A percentile compares a stretch with the other conserved stretches of the same genome.
Conservation (phyloP, 192 early-diverging fungal genomes). For the Rhizoclosmatium sp. region DNA sequence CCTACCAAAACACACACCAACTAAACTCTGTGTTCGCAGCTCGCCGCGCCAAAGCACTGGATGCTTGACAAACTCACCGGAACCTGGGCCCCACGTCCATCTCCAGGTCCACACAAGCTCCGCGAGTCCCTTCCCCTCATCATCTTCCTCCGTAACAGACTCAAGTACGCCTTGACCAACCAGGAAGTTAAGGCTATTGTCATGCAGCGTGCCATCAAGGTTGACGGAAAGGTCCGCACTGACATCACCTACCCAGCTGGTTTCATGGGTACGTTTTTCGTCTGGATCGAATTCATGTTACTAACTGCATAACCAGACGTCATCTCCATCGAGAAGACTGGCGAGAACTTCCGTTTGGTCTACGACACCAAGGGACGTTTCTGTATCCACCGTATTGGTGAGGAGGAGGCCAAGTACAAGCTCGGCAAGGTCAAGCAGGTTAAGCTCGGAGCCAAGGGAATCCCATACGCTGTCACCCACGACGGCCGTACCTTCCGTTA, state of each 20-base stretch:
- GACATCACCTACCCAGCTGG: slow-evolving; percentile 96
- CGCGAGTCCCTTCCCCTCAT: slow-evolving; percentile 98
- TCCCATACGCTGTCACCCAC: slow-evolving; percentile 97
- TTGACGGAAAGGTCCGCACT: slow-evolving; percentile 98
- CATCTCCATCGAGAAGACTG: slow-evolving; percentile 92
- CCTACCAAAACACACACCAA: not conserved
- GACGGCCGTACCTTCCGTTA: slow-evolving; percentile 99
- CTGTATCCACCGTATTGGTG: slow-evolving; percentile 98
- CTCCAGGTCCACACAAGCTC: slow-evolving; percentile 98
- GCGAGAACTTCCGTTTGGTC: slow-evolving; percentile 99
- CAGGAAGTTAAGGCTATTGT: slow-evolving; percentile 96
- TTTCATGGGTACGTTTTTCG: slow-evolving; percentile 84
- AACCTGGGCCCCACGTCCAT: slow-evolving; percentile 95
- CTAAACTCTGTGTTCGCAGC: slow-evolving; percentile 42
- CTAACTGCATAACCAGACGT: slow-evolving; percentile 65
- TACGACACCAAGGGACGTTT: slow-evolving; percentile 99
- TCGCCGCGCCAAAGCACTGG: slow-evolving; percentile 99
- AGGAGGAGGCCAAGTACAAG: slow-evolving; percentile 99
- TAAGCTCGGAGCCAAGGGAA: slow-evolving; percentile 93
- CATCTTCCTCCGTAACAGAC: slow-evolving; percentile 98
- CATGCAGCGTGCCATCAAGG: slow-evolving; percentile 99
- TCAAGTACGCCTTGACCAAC: slow-evolving; percentile 98
- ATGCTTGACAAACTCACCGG: slow-evolving; percentile 99
- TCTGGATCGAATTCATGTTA: slow-evolving; percentile 23
- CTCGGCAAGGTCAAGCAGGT: slow-evolving; percentile 97